Base-by-base conservation (phyloP, 2,329 filamentous ascomycete species). In the Aspergillus pseudonomiae region DNA sequence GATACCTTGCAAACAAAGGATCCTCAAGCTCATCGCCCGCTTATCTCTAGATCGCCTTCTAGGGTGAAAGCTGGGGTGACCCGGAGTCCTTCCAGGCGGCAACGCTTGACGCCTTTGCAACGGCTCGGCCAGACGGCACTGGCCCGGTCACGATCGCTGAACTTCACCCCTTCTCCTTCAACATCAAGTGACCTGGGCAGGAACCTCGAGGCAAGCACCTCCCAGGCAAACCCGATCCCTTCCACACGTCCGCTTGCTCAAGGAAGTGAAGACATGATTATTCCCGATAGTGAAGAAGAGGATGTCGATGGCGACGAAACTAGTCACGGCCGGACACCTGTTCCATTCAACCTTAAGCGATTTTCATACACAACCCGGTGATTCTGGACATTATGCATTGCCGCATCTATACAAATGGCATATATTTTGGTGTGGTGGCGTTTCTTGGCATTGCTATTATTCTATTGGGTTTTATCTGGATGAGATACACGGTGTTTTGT, bases 261-360 rank as follows among this genome's bases (percentile, higher is more conserved):
- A 52, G 84, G 84, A 2, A 86, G 84, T 63, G 84, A 86, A 67
- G 84, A 86, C 67, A 69, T 81, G 43, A 80, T 86, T 24, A 71
- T 85, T 45, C 82, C 81, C 24, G 78, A 82, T 62, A 85, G 82
- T 57, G 83, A 85, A 48, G 81, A 81, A 4, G 76, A 77, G n/a
- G 74, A 77, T 16, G 73, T 73, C 11, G 73, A 72, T 21, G 63
- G 61, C 7, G 64, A 63, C 2, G 67, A 63, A 28, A 61, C 57
- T 14, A 32, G 52, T 6, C 60, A 52, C 16, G 59, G 32, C 50
- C 62, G 57, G 12, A 52, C 41, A 34, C 65, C 66, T 3, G 63
- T 70, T 16, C 57, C 67, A 41, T 70, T 80, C 57, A 71, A 80
- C 65, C 67, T 80, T 32, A 73, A 76, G 63, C 73, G 70, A 45